Base-by-base conservation (phyloP, 768 basidiomycete genomes). In the Favolaschia claudopus region DNA sequence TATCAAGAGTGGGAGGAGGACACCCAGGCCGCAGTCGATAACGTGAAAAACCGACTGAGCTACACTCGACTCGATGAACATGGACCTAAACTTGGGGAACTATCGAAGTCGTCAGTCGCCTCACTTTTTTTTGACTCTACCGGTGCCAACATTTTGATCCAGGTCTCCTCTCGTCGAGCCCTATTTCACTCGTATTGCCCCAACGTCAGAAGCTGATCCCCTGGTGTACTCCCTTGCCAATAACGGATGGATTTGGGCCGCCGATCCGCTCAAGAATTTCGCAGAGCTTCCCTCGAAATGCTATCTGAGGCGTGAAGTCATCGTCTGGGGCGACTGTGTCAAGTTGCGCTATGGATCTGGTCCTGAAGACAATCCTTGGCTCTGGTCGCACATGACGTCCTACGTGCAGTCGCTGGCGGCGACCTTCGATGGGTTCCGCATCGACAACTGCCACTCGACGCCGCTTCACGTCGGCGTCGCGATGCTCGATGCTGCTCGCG, bases 191-290 rank as follows among this genome's bases (percentile, higher is more conserved):
- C 89, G 95, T 24, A 73, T 98, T 13, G 78, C 62, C 34, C 82
- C 78, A 31, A 74, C 67, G 22, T 67, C 73, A 9, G 58, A 76
- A 32, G 72, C 78, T 14, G 81, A 85, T 49, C 82, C 80, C n/a
- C 69, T 78, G 28, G 77, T 83, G 14, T 91, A 95, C 69, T 89
- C 92, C 2, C 78, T 99, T 27, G 97, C 96, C 6, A 98, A 99
- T 75, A 99, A 99, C 70, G 97, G 97, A 3, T 99, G 97, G 97
- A 95, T 99, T 64, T 99, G 97, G 96, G 78, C 89, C 63, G 96
- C 96, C 2, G 89, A 99, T 69, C 96, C 97, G 0, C 83, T 99
- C 15, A 82, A 88, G 63, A 98, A 98, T 76, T 99, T 99, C 76
- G 97, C 96, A 8, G 84, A 92, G 14, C 84, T 86, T 25, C 91